These are phyloP conservation scores for Exophiala bonariae DNA, from an alignment of 2,329 filamentous ascomycete species.

Conservation along the genomic window DNA sequence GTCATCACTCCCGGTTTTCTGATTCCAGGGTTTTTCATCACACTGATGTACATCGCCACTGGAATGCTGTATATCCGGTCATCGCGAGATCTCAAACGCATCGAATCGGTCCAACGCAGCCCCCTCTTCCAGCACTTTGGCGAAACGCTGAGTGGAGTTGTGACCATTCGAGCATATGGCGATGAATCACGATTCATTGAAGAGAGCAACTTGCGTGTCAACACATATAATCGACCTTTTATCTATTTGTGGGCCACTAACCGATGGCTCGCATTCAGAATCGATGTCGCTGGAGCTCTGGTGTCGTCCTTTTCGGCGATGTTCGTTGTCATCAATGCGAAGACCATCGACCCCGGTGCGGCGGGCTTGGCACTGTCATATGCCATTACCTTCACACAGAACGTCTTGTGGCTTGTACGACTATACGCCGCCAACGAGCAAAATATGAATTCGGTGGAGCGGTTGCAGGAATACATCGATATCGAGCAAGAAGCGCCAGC, in stretches of 20 bases:
- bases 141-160: slow-evolving; percentile 90
- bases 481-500: slow-evolving; percentile 88
- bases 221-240: slow-evolving; percentile 88
- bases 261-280: slow-evolving; percentile 91
- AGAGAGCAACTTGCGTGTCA: slow-evolving; percentile 85
- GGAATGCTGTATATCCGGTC: slow-evolving; percentile 86
- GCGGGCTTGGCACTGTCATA: slow-evolving; percentile 94
- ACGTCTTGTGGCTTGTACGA: slow-evolving; percentile 92
- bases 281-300: slow-evolving; percentile 84
- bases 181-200: slow-evolving; percentile 91
- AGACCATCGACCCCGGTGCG: slow-evolving; percentile 81
- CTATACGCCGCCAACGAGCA: slow-evolving; percentile 95
- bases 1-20: slow-evolving; percentile 88
- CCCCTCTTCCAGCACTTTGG: slow-evolving; percentile 97
- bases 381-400: slow-evolving; percentile 94
- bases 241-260: slow-evolving; percentile 97
- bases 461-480: slow-evolving; percentile 94
- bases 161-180: slow-evolving; percentile 94
- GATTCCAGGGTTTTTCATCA: slow-evolving; percentile 83
- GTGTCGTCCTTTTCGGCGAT: slow-evolving; percentile 92
- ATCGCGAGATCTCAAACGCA: slow-evolving; percentile 90
- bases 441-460: slow-evolving; percentile 99
- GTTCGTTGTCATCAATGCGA: slow-evolving; percentile 83
- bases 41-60: slow-evolving; percentile 75
- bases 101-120: slow-evolving; percentile 92